Evolutionary conservation across 1,139 yeast genomes (phyloP), one percentile per base, ranked within the genome.

Genomic region (Nadsonia commutata): DNA sequence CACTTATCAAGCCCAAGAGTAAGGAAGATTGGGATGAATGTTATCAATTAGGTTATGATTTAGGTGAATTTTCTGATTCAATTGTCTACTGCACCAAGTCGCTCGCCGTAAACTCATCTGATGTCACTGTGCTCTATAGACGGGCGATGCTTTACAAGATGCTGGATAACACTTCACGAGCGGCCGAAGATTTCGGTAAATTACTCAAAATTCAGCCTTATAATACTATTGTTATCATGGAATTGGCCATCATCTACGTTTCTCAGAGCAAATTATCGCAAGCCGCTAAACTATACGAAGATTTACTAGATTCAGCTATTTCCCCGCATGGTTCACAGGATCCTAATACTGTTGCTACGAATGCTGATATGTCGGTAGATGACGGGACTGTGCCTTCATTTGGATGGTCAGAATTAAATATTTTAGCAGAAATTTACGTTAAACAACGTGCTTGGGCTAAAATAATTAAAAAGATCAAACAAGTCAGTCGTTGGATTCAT

Each of bases 391-490:
- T 56, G 23, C 54, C 55, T 13, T 52, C 49, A 18, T 88, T 90
- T 59, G 85, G 78, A 39, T 88, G 95, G 94, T 80, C 94, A 0
- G 90, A 85, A 51, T 67, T 90, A 42, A 88, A 90, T 56, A 83
- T 85, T 47, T 64, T 90, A 41, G 72, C 83, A 8, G 97, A 90
- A 55, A 64, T 90, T 31, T 82, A 81, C 56, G 70, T 78, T 31
- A 76, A 77, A 45, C 80, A 79, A 48, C 74, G 74, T 39, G 76
- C 78, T 8, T 83, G 78, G 71, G 54, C 60, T 5, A 66, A 73
- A 16, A 93, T 90, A 1, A 70, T 86, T 18, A 71, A 70, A 44
- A 69, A 76, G 0, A 71, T 85, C 40, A 81, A 82, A 53, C 65
- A 72, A 31, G 81, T 84, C 11, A 74, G 95, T 1, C 67, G 98